Base-by-base conservation (phyloP, 805 yeast species). In the Blastobotrys robertii region DNA sequence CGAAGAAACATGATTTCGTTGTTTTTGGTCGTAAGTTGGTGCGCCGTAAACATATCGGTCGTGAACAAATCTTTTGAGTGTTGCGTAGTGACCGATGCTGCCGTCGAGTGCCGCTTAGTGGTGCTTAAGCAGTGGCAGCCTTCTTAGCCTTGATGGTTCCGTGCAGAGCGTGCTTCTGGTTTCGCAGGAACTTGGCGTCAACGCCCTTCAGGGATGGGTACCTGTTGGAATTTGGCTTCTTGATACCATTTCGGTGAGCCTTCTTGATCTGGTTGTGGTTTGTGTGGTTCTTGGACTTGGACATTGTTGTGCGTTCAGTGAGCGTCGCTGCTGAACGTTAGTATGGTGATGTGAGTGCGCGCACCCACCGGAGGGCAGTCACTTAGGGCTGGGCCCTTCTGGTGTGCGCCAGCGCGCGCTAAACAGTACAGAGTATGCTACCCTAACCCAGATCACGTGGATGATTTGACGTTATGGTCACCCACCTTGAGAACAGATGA, bases 191-290 rank as follows among this genome's bases (percentile, higher is more conserved):
- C 83, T 92, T 92, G 69, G 98, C 81, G 74, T 92, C 97, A 71
- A 90, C 97, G 79, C 95, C 95, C 77, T 85, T 90, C 74, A 86
- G 79, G 58, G 97, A 88, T 61, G 96, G 95, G 81, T 90, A 87
- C 79, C 85, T 88, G 94, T 79, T 74, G 68, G 95, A 82, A 81
- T 79, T 84, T 64, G 97, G 96, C 88, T 90, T 92, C 84, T 90
- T 90, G 79, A 92, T 90, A 78, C 98, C 98, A 84, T 92, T 92
- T 57, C 82, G 88, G 97, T 92, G 98, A 67, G 97, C 97, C 94
- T 92, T 92, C 72, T 74, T 84, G 87, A 83, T 84, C 77, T 90
- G 97, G 94, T 92, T 92, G 77, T 92, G 98, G 76, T 87, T 88
- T 75, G 98, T 92, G 73, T 92, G 97, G 77, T 92, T 92, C 96